A percentile compares a stretch with the other conserved stretches of the same genome.
Conservation (phyloP, 208 protist species). For the Kentomonas sorsogonicus region DNA sequence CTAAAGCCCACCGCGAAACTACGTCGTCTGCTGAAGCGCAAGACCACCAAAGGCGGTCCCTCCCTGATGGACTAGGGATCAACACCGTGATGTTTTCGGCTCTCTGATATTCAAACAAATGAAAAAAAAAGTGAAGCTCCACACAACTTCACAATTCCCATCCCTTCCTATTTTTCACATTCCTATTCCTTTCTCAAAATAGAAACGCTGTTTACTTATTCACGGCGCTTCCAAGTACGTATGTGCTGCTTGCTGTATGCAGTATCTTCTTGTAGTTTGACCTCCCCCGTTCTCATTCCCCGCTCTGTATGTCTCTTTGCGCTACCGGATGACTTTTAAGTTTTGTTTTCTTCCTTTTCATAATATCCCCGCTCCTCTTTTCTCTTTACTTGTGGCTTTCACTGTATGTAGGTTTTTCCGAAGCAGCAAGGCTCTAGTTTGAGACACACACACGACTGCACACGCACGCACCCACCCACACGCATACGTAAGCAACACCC, state of each 20-base stretch:
- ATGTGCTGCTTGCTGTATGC: slow-evolving; percentile 4
- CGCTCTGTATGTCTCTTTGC: slow-evolving; percentile 6
- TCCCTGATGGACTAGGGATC: slow-evolving; percentile 23
- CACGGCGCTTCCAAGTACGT: no score
- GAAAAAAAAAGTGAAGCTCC: no score
- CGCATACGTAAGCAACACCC: no score
- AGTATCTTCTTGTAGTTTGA: neutral
- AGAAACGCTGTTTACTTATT: no score
- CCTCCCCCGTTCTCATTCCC: slow-evolving; percentile 10
- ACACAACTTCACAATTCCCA: neutral
- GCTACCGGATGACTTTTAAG: neutral
- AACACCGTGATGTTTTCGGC: no score
- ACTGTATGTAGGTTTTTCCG: no score
- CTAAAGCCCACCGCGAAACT: slow-evolving; percentile 50
- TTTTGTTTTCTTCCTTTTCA: slow-evolving; percentile 17
- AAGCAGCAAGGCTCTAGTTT: no score
- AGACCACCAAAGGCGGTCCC: slow-evolving; percentile 28
- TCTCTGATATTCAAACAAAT: no score
- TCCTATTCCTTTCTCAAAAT: no score
- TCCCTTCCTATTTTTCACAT: slow-evolving; percentile 17
- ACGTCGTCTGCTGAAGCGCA: slow-evolving; percentile 26
- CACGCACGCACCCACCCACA: no score
- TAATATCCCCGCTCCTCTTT: slow-evolving; percentile 10
- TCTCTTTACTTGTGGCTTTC: no score
- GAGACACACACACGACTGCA: no score